These are phyloP conservation scores for Phytopythium delawarense DNA, from an alignment of 352 stramenopile genomes.

Conservation along the genomic window DNA sequence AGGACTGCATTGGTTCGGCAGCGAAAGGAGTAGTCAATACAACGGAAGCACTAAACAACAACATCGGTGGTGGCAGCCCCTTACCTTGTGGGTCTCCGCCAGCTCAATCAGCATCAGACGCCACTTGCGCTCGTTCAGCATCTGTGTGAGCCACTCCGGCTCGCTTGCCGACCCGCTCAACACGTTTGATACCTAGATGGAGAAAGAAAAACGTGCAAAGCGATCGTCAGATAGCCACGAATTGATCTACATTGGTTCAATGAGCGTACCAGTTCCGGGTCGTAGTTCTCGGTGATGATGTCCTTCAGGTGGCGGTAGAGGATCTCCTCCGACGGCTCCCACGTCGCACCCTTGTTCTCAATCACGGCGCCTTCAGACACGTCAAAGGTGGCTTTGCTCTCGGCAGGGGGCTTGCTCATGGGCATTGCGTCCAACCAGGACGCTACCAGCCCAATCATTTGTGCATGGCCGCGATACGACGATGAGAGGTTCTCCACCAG, in stretches of 20 bases:
- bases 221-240: background rate
- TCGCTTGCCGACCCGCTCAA: slow-evolving; percentile 71
- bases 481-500: slow-evolving; percentile 83
- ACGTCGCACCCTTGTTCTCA: slow-evolving; percentile 64
- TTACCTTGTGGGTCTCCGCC: slow-evolving; percentile 80
- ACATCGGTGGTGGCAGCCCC: background rate
- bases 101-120: slow-evolving; percentile 83
- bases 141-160: slow-evolving; percentile 79
- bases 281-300: slow-evolving; percentile 76
- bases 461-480: slow-evolving; percentile 80
- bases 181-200: slow-evolving; percentile 67
- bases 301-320: slow-evolving; percentile 75
- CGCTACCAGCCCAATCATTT: slow-evolving; percentile 84
- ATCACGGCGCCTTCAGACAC: slow-evolving; percentile 58
- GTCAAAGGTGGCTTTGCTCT: slow-evolving; percentile 78
- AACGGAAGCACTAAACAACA: background rate
- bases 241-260: too few species aligned
- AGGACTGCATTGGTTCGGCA: slow-evolving; percentile 37
- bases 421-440: slow-evolving; percentile 76
- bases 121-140: slow-evolving; percentile 81
- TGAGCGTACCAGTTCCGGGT: slow-evolving; percentile 61
- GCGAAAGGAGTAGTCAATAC: background rate
- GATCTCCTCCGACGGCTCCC: slow-evolving; percentile 73
- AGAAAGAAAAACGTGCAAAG: background rate
- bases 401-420: slow-evolving; percentile 47